Conservation (phyloP, 2,329 filamentous ascomycete genomes). For the Paecilomyces sp. region DNA sequence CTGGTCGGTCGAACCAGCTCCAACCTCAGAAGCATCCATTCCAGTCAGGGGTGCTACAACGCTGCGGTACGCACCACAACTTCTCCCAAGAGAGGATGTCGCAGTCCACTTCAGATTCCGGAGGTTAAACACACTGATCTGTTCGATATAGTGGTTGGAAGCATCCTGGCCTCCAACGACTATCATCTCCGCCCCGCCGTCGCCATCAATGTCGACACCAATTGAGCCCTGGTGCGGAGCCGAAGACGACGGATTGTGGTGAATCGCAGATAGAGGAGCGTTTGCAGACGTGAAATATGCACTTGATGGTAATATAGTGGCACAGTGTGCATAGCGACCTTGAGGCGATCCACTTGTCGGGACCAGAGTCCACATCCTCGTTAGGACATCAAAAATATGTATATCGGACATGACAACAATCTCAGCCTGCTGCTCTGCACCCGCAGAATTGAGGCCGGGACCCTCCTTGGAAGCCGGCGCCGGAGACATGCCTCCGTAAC, state of each 20-base stretch:
- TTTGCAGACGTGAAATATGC: slow-evolving; percentile 78
- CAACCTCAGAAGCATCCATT: slow-evolving; percentile 38
- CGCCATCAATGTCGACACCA: slow-evolving; percentile 81
- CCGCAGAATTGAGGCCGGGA: slow-evolving; percentile 24
- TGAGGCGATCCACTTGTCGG: slow-evolving; percentile 76
- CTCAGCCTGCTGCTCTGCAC: slow-evolving; percentile 65
- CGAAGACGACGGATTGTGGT: slow-evolving; percentile 77
- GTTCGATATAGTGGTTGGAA: slow-evolving; percentile 97
- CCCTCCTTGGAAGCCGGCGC: slow-evolving; percentile 48
- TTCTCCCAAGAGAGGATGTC: slow-evolving; percentile 78
- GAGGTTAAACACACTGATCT: slow-evolving; percentile 96
- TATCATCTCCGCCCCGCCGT: slow-evolving; percentile 92
- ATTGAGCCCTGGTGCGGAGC: slow-evolving; percentile 82
- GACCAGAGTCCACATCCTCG: slow-evolving; percentile 77
- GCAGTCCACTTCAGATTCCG: slow-evolving; percentile 93
- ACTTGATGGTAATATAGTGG: slow-evolving; percentile 81
- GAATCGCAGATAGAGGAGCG: slow-evolving; percentile 77
- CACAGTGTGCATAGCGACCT: slow-evolving; percentile 93
- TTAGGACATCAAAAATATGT: slow-evolving; percentile 83
- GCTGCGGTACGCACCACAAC: slow-evolving; percentile 92
- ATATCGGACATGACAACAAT: slow-evolving; percentile 98
- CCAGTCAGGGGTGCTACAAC: slow-evolving; percentile 73
- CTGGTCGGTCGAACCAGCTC: slow-evolving; percentile 33
- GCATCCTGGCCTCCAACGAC: slow-evolving; percentile 95
- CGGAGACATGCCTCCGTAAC: slow-evolving; percentile 97